Conservation (phyloP, 352 stramenopile species). For the Aphanomyces invadans region DNA sequence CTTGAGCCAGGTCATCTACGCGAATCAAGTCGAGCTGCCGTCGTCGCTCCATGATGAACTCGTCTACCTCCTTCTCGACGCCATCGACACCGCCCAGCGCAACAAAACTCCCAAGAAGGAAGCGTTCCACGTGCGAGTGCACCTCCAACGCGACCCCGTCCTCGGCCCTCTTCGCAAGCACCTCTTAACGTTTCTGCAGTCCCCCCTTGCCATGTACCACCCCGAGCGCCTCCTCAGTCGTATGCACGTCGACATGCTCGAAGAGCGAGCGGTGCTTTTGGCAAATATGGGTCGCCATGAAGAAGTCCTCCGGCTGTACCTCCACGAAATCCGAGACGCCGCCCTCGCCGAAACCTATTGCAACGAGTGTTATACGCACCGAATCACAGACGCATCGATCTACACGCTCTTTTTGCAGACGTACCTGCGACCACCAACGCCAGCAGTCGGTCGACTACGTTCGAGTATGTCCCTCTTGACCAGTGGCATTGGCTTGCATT, state of each 20-base stretch:
- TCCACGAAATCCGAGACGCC: constrained; percentile 63
- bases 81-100: constrained; percentile 33
- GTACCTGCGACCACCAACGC: constrained; percentile 46
- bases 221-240: constrained; percentile 74
- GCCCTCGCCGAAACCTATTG: constrained; percentile 68
- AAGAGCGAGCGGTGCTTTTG: constrained; percentile 65
- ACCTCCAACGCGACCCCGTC: constrained; percentile 40
- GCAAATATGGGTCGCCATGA: constrained; percentile 67
- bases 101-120: constrained; percentile 20
- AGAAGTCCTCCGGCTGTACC: constrained; percentile 74
- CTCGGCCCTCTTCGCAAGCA: constrained; percentile 52
- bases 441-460: constrained; percentile 12
- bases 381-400: constrained; percentile 67
- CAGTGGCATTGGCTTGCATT: constrained; percentile 36
- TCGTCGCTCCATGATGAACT: constrained; percentile 68
- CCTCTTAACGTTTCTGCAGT: constrained; percentile 60
- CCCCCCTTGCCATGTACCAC: constrained; percentile 44
- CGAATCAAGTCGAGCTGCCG: constrained; percentile 30
- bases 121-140: constrained; percentile 30
- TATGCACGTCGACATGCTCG: constrained; percentile 64
- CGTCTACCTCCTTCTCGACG: constrained; percentile 68
- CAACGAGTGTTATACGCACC: constrained; percentile 70
- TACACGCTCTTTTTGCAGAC: constrained; percentile 70
- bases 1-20: constrained; percentile 59
- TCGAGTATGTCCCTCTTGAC: constrained; percentile 25